Evolutionary conservation across 2,329 filamentous ascomycete species (phyloP), one percentile per base, ranked within the genome.

Genomic region (Cytospora paraplurivora): DNA sequence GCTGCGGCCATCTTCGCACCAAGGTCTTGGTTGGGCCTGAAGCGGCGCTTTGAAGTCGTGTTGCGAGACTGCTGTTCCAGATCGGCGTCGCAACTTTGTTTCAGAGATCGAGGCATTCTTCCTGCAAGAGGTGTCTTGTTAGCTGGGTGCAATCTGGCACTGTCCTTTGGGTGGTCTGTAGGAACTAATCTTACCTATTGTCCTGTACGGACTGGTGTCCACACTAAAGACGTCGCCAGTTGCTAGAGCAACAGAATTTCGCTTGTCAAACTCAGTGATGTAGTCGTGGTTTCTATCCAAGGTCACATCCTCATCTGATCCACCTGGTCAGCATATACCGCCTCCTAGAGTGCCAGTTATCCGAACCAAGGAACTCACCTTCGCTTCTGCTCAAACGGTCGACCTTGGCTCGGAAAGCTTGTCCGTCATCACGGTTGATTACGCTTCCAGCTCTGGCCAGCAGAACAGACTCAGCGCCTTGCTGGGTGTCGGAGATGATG

Each of bases 401-500:
- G 55, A 63, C n/a, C 17, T 56, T 60, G 47, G 56, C 60, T 21
- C 41, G 38, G 49, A 62, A 56, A 15, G 38, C 59, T 34, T 53
- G 44, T 7, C 51, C 47, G n/a, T 62, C 62, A 21, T 63, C 55
- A 37, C 56, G 65, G 21, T 58, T 41, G 37, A 57, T 61, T 17
- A 65, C 53, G 15, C 62, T 67, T 41, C 56, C 59, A 59, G 47
- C 59, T 37, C 62, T 63, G n/a, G 56, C 56, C 27, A 59, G 38
- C 12, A 67, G 33, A 33, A 63, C 66, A 35, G 59, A 62, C 41
- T 59, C 50, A 7, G 54, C 56, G 47, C 63, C 62, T 34, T 58
- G 37, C 34, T 63, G 63, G 10, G 61, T 61, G n/a, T 38, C 56
- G 7, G 56, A 55, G 32, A 67, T 62, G 50, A 67, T 62, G 17